These are phyloP conservation scores for Teunomyces tritomae DNA, from an alignment of 805 yeast species.

Conservation along the genomic window DNA sequence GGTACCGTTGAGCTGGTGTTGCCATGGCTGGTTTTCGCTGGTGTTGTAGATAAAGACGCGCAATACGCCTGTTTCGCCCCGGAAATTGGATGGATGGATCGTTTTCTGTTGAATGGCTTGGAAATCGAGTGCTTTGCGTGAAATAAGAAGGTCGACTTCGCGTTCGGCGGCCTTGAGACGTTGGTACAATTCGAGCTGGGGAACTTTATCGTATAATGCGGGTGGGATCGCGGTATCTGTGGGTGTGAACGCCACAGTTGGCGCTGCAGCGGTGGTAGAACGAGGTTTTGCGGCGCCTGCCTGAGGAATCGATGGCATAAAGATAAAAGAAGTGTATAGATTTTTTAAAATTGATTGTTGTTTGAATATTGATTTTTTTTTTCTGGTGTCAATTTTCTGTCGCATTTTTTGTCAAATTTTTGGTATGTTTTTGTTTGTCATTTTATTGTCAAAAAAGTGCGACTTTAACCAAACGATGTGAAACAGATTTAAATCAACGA, in stretches of 20 bases:
- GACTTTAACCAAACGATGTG: neutral
- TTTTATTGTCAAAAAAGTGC: neutral
- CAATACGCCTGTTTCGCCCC: slow-evolving; percentile 55
- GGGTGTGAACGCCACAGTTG: slow-evolving; percentile 41
- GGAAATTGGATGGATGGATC: slow-evolving; percentile 34
- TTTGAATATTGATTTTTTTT: neutral
- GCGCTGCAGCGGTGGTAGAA: slow-evolving; percentile 32
- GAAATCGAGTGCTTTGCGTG: slow-evolving; percentile 80
- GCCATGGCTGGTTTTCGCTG: slow-evolving; percentile 87
- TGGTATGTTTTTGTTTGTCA: too few relatives aligned
- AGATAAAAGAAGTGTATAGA: slow-evolving; percentile 7
- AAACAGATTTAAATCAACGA: neutral
- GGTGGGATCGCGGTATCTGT: slow-evolving; percentile 41
- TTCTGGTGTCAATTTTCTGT: neutral
- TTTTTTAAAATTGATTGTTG: neutral
- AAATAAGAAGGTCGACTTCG: slow-evolving; percentile 72
- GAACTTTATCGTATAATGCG: slow-evolving; percentile 42
- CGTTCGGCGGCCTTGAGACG: slow-evolving; percentile 78
- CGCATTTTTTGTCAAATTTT: neutral
- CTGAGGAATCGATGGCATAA: slow-evolving; percentile 18
- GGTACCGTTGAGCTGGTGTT: slow-evolving; percentile 21
- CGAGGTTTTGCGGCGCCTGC: slow-evolving; percentile 26
- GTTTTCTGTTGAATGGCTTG: slow-evolving; percentile 58
- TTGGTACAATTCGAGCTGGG: slow-evolving; percentile 72
- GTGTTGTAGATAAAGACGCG: slow-evolving; percentile 83